These are phyloP conservation scores for Saturnispora quitensis DNA, from an alignment of 805 yeast species.

Conservation along the genomic window DNA sequence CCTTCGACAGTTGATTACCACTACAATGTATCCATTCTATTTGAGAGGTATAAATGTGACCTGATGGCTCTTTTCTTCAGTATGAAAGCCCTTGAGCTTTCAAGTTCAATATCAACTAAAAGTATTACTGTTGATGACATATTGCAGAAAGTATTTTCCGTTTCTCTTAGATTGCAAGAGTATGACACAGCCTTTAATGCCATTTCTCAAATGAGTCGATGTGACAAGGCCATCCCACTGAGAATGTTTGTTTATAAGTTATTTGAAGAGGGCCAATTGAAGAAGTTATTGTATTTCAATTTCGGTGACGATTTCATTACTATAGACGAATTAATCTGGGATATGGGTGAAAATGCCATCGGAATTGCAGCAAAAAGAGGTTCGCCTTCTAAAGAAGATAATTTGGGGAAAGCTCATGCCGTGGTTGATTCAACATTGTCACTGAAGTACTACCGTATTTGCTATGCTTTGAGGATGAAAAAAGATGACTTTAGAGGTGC, in stretches of 20 bases:
- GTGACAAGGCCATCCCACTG: conserved; percentile 19
- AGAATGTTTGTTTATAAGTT: conserved; percentile 31
- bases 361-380: conserved; percentile 1
- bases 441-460: conserved; percentile 38
- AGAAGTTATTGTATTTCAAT: conserved; percentile 33
- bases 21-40: conserved; percentile 30
- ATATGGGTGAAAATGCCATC: conserved; percentile 19
- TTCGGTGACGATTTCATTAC: conserved; percentile 34
- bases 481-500: conserved; percentile 43
- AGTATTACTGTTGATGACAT: conserved; percentile 14
- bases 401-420: conserved; percentile 13
- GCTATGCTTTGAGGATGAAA: conserved; percentile 42
- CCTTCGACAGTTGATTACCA: conserved; percentile 30
- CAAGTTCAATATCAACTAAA: conserved; percentile 8
- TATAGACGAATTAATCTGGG: conserved; percentile 35
- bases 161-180: conserved; percentile 25
- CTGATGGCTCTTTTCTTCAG: conserved; percentile 30
- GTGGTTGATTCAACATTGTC: conserved; percentile 23
- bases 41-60: conserved; percentile 25
- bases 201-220: conserved; percentile 21
- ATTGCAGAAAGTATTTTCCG: conserved; percentile 21
- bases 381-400: background rate
- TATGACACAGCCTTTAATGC: conserved; percentile 24
- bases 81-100: conserved; percentile 18
- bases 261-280: conserved; percentile 32